These are phyloP conservation scores for Wickerhamiella kurtzmanii DNA, from an alignment of 805 yeast genomes.

Conservation along the genomic window DNA sequence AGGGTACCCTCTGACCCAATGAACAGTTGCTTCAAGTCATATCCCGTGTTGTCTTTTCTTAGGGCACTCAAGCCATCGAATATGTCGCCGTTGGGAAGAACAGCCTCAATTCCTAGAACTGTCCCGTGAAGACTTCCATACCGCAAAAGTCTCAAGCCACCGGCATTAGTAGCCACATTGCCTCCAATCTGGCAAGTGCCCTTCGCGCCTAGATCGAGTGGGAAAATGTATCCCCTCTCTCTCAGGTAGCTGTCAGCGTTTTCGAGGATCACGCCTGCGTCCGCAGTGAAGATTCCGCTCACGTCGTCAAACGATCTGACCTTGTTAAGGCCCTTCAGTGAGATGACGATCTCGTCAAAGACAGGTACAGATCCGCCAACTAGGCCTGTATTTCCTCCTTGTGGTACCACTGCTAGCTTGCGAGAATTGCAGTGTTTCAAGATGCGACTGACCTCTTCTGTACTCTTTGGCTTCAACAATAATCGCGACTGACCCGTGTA, in stretches of 20 bases:
- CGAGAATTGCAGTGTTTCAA: slow-evolving; percentile 67
- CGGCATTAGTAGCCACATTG: slow-evolving; percentile 91
- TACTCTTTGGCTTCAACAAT: slow-evolving; percentile 67
- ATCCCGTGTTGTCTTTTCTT: slow-evolving; percentile 91
- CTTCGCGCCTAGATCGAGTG: slow-evolving; percentile 86
- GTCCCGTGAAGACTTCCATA: slow-evolving; percentile 89
- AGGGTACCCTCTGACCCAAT: slow-evolving; percentile 90
- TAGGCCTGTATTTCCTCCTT: slow-evolving; percentile 92
- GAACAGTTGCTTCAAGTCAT: slow-evolving; percentile 79
- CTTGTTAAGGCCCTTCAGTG: slow-evolving; percentile 55
- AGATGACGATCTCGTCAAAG: slow-evolving; percentile 74
- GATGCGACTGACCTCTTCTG: slow-evolving; percentile 62
- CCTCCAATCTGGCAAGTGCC: slow-evolving; percentile 96
- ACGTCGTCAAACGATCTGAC: slow-evolving; percentile 66
- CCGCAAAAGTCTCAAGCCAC: slow-evolving; percentile 74
- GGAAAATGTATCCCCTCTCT: slow-evolving; percentile 81
- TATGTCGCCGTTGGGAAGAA: slow-evolving; percentile 73
- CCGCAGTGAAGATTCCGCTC: slow-evolving; percentile 74
- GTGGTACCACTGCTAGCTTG: slow-evolving; percentile 78
- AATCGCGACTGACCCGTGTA: slow-evolving; percentile 72
- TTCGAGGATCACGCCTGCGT: slow-evolving; percentile 81
- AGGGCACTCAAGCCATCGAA: slow-evolving; percentile 67
- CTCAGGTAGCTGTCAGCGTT: slow-evolving; percentile 65
- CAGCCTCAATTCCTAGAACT: slow-evolving; percentile 81
- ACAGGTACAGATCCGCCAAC: slow-evolving; percentile 92